These are phyloP conservation scores for Candida sp. DNA, from an alignment of 1,139 yeast species.

Conservation along the genomic window DNA sequence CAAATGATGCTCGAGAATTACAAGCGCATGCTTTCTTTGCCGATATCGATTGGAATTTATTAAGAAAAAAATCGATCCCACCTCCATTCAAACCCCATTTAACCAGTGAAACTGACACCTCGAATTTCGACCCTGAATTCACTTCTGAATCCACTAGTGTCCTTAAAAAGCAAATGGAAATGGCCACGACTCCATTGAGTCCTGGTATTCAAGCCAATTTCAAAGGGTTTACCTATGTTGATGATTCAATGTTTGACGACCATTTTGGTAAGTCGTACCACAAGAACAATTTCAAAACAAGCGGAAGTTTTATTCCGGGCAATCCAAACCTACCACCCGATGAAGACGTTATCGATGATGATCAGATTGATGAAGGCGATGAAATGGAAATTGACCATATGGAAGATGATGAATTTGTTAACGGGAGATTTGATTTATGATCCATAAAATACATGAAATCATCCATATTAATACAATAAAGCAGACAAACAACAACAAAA, in stretches of 20 bases:
- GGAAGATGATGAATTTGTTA: slow-evolving; percentile 75
- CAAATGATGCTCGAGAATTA: slow-evolving; percentile 88
- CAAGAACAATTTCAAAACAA: slow-evolving; percentile 49
- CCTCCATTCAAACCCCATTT: slow-evolving; percentile 98
- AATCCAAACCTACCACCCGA: slow-evolving; percentile 78
- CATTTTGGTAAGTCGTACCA: slow-evolving; percentile 55
- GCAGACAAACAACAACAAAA: neutral
- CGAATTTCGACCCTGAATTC: slow-evolving; percentile 96
- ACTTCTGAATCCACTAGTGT: slow-evolving; percentile 87
- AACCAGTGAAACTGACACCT: slow-evolving; percentile 86
- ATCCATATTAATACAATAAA: neutral
- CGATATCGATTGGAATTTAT: slow-evolving; percentile 86
- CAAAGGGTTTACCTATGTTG: slow-evolving; percentile 94
- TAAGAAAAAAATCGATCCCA: slow-evolving; percentile 79
- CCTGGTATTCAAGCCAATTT: slow-evolving; percentile 96
- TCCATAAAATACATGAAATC: neutral
- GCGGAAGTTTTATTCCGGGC: slow-evolving; percentile 75
- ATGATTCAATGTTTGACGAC: slow-evolving; percentile 90
- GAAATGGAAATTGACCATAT: slow-evolving; percentile 47
- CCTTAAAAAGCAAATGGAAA: slow-evolving; percentile 63
- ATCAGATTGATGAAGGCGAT: slow-evolving; percentile 59
- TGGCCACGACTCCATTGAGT: slow-evolving; percentile 77
- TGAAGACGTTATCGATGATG: slow-evolving; percentile 80
- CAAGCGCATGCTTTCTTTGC: slow-evolving; percentile 87
- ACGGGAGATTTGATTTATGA: slow-evolving; percentile 82